A percentile compares a stretch with the other conserved stretches of the same genome.
Conservation (phyloP, 192 early-diverging fungal species). For the Backusella tuberculispora region DNA sequence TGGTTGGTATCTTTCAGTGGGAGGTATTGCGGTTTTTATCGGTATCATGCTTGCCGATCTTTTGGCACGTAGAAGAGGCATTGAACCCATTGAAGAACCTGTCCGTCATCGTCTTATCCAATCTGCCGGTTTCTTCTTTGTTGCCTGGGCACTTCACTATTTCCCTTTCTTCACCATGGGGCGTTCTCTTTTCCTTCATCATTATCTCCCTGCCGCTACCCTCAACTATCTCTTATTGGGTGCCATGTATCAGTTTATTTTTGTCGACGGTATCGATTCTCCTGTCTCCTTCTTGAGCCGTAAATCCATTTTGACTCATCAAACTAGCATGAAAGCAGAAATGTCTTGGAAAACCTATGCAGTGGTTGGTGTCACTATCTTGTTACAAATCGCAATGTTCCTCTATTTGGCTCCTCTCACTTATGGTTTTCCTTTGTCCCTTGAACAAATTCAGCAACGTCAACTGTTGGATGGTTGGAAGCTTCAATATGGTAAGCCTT, state of each 20-base stretch:
- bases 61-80: constrained; percentile 72
- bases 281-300: constrained; percentile 46
- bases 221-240: constrained; percentile 78
- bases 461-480: constrained; percentile 87
- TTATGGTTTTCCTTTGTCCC: constrained; percentile 75
- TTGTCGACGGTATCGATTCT: constrained; percentile 57
- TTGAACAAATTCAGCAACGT: constrained; percentile 60
- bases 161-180: constrained; percentile 93
- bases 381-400: constrained; percentile 64
- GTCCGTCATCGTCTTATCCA: constrained; percentile 61
- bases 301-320: constrained; percentile 1
- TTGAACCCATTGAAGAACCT: constrained; percentile 61
- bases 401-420: constrained; percentile 83
- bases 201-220: constrained; percentile 90
- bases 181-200: constrained; percentile 91
- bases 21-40: constrained; percentile 58
- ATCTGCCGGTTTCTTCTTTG: constrained; percentile 79
- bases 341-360: constrained; percentile 39
- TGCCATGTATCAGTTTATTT: constrained; percentile 80
- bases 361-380: constrained; percentile 48
- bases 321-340: constrained; percentile 28
- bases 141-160: constrained; percentile 88
- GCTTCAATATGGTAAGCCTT: constrained; percentile 68
- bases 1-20: constrained; percentile 81
- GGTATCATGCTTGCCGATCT: constrained; percentile 70